Percentiles rank a stretch among this genome's conserved stretches.
Evolutionary conservation across 345 rosid genomes (phyloP).

Genomic region (Psidium friedrichsthalianum): DNA sequence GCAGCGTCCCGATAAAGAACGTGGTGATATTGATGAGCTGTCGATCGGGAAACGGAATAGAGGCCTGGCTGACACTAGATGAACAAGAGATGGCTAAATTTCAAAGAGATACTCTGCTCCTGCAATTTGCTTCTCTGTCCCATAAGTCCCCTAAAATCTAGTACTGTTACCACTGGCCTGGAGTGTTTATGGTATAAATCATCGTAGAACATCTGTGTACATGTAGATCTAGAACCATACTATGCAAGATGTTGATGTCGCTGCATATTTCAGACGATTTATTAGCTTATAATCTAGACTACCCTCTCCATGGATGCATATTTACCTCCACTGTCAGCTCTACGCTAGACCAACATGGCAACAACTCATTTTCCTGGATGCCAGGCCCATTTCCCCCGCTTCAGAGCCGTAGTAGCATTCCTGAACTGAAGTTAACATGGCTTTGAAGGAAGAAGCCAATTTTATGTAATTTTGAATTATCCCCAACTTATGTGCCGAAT

Average conservation of each 20-base stretch:
- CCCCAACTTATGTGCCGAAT: no score
- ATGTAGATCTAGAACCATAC: neutral
- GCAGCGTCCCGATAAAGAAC: neutral
- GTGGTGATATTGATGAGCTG: conserved; percentile 2
- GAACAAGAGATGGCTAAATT: conserved; percentile 20
- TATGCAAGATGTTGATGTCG: neutral
- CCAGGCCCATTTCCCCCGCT: no score
- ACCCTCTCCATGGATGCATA: neutral
- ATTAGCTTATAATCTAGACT: neutral
- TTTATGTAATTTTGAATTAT: no score
- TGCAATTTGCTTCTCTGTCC: neutral
- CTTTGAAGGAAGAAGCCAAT: no score
- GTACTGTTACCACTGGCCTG: neutral
- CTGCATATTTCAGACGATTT: neutral
- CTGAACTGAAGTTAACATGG: no score
- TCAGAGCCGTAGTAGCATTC: no score
- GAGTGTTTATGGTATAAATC: neutral
- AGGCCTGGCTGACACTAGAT: conserved; percentile 7
- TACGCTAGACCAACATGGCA: no score
- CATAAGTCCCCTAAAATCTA: neutral
- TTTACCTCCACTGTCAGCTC: neutral
- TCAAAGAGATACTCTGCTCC: conserved; percentile 5
- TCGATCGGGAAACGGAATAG: conserved; percentile 10
- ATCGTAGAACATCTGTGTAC: neutral
- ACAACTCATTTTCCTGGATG: no score